A percentile compares a stretch with the other conserved stretches of the same genome.
Conservation (phyloP, 176 grass and related monocot species). For the Lolium rigidum region DNA sequence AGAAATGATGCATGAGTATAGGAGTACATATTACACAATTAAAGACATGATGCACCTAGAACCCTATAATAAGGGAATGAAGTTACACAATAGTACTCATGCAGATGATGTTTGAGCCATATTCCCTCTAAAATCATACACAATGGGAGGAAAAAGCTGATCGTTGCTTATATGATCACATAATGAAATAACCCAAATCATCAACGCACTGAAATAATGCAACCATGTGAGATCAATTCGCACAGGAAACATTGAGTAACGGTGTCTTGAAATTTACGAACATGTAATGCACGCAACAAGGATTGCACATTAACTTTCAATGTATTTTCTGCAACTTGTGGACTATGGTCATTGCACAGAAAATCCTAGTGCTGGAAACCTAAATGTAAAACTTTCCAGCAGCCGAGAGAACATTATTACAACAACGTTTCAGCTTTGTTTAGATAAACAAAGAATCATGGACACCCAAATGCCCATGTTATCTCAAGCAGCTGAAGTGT, state of each 20-base stretch:
- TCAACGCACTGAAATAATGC: not conserved
- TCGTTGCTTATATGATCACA: not conserved
- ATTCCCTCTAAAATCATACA: not conserved
- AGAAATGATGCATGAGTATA: too few relatives aligned
- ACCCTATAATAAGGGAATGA: too few relatives aligned
- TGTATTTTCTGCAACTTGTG: constrained; percentile 32
- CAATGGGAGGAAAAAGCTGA: not conserved
- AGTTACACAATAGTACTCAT: too few relatives aligned
- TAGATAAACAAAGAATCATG: constrained; percentile 82
- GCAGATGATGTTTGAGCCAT: not conserved
- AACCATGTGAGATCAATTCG: not conserved
- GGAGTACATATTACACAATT: too few relatives aligned
- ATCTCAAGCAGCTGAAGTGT: constrained; percentile 46
- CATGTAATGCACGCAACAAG: not conserved
- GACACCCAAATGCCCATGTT: constrained; percentile 42
- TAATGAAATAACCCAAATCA: not conserved
- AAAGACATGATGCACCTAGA: too few relatives aligned
- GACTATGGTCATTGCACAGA: constrained; percentile 3
- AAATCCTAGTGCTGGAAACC: constrained; percentile 31
- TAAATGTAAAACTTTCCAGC: constrained; percentile 29
- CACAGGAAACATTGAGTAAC: not conserved
- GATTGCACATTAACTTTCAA: not conserved
- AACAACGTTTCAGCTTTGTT: constrained; percentile 53
- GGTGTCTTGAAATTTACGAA: not conserved
- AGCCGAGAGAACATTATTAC: constrained; percentile 46